These are phyloP conservation scores for Handroanthus guayacan DNA, from an alignment of 257 asterid genomes.

Conservation along the genomic window DNA sequence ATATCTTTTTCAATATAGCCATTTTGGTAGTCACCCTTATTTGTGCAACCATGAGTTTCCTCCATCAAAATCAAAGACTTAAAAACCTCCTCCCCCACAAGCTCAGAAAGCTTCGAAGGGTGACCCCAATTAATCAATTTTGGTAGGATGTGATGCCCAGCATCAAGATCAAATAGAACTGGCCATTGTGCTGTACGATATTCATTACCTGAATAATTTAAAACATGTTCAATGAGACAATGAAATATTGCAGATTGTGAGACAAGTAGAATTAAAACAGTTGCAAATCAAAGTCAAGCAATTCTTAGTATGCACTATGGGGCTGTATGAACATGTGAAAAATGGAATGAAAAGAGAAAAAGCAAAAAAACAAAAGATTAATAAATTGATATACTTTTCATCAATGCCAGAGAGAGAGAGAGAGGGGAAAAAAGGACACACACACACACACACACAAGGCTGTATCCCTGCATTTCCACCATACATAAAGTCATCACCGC, in stretches of 20 bases:
- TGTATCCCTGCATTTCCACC: constrained; percentile 10
- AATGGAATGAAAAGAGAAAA: neutral
- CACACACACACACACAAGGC: neutral
- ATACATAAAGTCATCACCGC: constrained; percentile 20
- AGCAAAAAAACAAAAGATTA: neutral
- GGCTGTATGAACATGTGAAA: neutral
- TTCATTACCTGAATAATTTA: constrained; percentile 57
- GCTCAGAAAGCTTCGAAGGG: constrained; percentile 80
- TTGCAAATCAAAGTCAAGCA: constrained; percentile 24
- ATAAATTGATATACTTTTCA: neutral
- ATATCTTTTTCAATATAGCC: constrained; percentile 32
- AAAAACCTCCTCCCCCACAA: constrained; percentile 78
- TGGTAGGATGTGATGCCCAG: constrained; percentile 81
- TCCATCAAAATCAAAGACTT: constrained; percentile 62
- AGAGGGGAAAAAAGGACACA: too few species aligned
- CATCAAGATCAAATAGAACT: constrained; percentile 78
- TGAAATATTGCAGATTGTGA: constrained; percentile 24
- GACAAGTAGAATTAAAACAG: neutral
- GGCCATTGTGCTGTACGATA: constrained; percentile 55
- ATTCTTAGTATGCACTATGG: constrained; percentile 18
- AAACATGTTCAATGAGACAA: constrained; percentile 20
- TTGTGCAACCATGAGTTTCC: constrained; percentile 48
- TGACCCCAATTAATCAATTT: constrained; percentile 62
- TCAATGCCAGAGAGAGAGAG: too few species aligned
- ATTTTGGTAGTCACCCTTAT: constrained; percentile 43